Evolutionary conservation across 208 protist genomes (phyloP).

Genomic region (Crithidia mellificae): DNA sequence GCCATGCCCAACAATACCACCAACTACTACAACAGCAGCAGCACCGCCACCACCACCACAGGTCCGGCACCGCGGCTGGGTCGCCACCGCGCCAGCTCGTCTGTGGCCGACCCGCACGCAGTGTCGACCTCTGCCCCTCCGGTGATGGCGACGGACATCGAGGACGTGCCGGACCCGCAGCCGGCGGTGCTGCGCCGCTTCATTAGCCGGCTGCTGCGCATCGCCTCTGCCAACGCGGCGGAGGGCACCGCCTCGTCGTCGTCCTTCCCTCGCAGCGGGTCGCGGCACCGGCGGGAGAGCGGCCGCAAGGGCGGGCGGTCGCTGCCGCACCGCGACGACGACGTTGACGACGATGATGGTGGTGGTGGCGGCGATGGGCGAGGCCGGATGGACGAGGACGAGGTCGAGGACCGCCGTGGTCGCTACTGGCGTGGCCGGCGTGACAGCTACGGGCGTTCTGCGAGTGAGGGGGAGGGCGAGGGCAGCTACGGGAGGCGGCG

Average conservation of each 20-base stretch:
- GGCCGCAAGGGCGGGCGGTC: not conserved
- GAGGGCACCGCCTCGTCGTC: not conserved
- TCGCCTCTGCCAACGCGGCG: slow-evolving; percentile 19
- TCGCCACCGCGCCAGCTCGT: not conserved
- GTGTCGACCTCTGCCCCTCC: not conserved
- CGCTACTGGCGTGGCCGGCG: not conserved
- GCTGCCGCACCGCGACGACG: slow-evolving; percentile 2
- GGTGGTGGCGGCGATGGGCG: too few species aligned
- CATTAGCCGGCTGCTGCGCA: slow-evolving; percentile 34
- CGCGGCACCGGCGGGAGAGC: slow-evolving; percentile 10
- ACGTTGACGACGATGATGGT: not conserved
- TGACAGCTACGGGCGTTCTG: not conserved
- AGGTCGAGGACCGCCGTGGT: not conserved
- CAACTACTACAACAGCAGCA: too few species aligned
- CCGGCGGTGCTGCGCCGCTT: slow-evolving; percentile 37
- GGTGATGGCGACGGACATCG: slow-evolving; percentile 11
- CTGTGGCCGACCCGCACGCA: not conserved
- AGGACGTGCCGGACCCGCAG: slow-evolving; percentile 31
- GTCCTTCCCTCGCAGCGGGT: slow-evolving; percentile 5
- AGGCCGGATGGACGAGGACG: not conserved
- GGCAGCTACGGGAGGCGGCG: not conserved
- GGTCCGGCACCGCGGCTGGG: not conserved
- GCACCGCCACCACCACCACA: too few species aligned
- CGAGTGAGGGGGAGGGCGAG: slow-evolving; percentile 12
- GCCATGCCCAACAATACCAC: too few species aligned